A percentile compares a stretch with the other conserved stretches of the same genome.
Evolutionary conservation across 208 protist genomes (phyloP).

Genomic region (Trypanosoma melophagium): DNA sequence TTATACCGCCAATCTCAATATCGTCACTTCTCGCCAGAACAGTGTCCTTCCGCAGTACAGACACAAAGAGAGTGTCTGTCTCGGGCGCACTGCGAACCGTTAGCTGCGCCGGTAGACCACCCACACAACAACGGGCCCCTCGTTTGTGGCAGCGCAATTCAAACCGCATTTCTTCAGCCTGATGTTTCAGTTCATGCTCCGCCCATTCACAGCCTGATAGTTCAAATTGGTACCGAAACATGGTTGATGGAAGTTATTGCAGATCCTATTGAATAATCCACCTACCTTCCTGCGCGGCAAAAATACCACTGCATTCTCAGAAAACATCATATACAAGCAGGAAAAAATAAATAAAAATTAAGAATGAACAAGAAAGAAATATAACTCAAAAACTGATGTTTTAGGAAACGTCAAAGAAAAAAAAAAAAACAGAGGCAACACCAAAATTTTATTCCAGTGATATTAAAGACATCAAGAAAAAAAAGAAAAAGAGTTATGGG

Average conservation of each 20-base stretch:
- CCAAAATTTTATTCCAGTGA: too few relatives aligned
- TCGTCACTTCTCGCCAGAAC: conserved; percentile 23
- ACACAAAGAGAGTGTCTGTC: conserved; percentile 26
- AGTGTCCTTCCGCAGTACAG: neutral
- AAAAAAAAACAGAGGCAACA: too few relatives aligned
- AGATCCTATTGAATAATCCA: too few relatives aligned
- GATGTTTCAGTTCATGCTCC: neutral
- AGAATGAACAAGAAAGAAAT: too few relatives aligned
- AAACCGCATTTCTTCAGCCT: neutral
- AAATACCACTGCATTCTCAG: too few relatives aligned
- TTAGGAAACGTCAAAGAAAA: too few relatives aligned
- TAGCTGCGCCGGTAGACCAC: conserved; percentile 13
- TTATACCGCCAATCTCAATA: conserved; percentile 31
- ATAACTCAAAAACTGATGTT: too few relatives aligned
- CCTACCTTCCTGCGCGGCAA: too few relatives aligned
- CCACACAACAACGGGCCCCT: conserved; percentile 21
- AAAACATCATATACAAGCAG: too few relatives aligned
- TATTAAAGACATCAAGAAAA: too few relatives aligned
- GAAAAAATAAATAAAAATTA: neutral
- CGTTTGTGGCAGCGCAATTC: conserved; percentile 22
- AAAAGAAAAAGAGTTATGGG: too few relatives aligned
- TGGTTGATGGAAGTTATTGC: too few relatives aligned
- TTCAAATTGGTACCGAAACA: conserved; percentile 37
- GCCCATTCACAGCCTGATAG: conserved; percentile 20
- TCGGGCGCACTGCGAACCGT: conserved; percentile 30